Base-by-base conservation (phyloP, 768 basidiomycete species). In the Leccinum boreale region DNA sequence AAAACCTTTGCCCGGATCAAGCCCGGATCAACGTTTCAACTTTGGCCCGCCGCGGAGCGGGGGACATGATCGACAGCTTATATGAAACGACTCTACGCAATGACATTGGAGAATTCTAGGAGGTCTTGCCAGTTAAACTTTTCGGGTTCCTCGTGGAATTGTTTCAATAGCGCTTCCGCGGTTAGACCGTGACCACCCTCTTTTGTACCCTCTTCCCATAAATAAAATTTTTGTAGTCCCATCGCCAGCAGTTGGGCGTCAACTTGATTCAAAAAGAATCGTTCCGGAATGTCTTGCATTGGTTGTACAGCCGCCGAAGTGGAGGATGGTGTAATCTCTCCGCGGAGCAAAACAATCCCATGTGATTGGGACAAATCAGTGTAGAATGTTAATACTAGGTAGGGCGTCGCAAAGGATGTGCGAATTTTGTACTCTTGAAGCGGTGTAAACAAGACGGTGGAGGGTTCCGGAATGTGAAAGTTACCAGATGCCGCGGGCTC, bases 391-490 rank as follows among this genome's bases (percentile, higher is more conserved):
- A 98, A 67, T 23, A 90, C 89, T 24, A 99, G 80, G 68, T 93
- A 91, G 1, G 96, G 95, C 5, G 93, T 94, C 7, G 97, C 90
- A 71, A 88, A 98, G 17, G 87, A 80, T 53, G 81, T 81, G 42
- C 89, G 86, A 56, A 85, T 74, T 72, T 97, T 96, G 82, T 92
- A 99, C 75, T 98, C 96, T 63, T 90, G 87, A 45, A 98, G 79
- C 2, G 95, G 91, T 0, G 97, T 94, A 77, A 96, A 96, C 35
- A 98, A 79, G 53, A 96, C 80, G 0, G 94, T 94, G 6, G 94
- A 84, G 3, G 74, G 76, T 52, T 76, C 78, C 15, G 84, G 82
- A 62, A 84, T 83, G 14, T 68, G 65, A 5, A 61, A 26, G 65
- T 57, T 14, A 59, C 58, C 31, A 58, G 66, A 19, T 64, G 56